These are phyloP conservation scores for Gentiana dahurica DNA, from an alignment of 257 asterid species.

Conservation along the genomic window DNA sequence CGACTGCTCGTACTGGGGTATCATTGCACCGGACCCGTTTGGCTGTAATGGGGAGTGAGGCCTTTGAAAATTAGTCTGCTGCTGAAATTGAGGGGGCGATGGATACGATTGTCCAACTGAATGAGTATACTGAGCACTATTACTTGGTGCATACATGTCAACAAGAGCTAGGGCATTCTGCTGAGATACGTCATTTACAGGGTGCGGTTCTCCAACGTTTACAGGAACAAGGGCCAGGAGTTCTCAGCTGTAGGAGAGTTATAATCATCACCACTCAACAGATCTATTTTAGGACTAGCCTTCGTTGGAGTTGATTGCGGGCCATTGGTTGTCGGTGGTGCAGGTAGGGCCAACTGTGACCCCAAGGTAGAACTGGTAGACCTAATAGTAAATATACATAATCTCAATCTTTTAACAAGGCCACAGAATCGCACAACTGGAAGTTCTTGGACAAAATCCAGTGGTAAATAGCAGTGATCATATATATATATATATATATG, in stretches of 20 bases:
- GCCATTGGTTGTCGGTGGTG: slow-evolving; percentile 48
- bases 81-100: slow-evolving; percentile 55
- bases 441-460: too few species aligned
- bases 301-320: slow-evolving; percentile 40
- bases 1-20: slow-evolving; percentile 44
- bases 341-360: slow-evolving; percentile 48
- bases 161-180: slow-evolving; percentile 88
- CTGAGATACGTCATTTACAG: slow-evolving; percentile 60
- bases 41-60: slow-evolving; percentile 39
- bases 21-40: slow-evolving; percentile 45
- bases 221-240: slow-evolving; percentile 82
- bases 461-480: too few species aligned
- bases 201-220: slow-evolving; percentile 64
- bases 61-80: slow-evolving; percentile 35
- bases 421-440: too few species aligned
- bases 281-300: slow-evolving; percentile 61
- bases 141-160: slow-evolving; percentile 65
- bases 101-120: slow-evolving; percentile 48
- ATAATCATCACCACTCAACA: slow-evolving; percentile 94
- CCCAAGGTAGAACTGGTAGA: slow-evolving; percentile 48
- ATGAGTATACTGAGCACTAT: slow-evolving; percentile 25
- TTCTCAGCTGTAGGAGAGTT: slow-evolving; percentile 39
- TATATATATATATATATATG: too few species aligned
- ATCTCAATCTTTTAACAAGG: too few species aligned
- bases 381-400: too few species aligned